Percentiles rank a stretch among this genome's conserved stretches.
Conservation (phyloP, 2,329 filamentous ascomycete species). For the Exophiala sideris region DNA sequence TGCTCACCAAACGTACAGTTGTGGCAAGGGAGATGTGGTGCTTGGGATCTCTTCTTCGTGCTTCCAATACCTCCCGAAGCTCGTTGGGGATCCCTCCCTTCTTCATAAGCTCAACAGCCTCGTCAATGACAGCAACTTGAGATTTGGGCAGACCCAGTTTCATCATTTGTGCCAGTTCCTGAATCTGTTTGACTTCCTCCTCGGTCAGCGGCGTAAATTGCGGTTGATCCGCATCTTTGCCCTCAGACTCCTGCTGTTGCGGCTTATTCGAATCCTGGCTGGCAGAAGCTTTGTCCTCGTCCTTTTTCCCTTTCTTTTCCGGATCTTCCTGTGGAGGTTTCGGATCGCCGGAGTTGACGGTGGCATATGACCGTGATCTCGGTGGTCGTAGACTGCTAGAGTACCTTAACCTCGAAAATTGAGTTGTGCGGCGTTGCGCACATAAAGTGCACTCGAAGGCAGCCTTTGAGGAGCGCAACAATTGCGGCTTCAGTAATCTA, state of each 20-base stretch:
- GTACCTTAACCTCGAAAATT: conserved; percentile 37
- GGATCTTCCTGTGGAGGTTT: conserved; percentile 38
- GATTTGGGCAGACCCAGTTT: conserved; percentile 59
- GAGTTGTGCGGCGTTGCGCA: conserved; percentile 40
- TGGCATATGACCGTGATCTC: conserved; percentile 42
- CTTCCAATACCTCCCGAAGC: conserved; percentile 61
- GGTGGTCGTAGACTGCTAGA: conserved; percentile 39
- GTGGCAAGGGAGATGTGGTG: conserved; percentile 51
- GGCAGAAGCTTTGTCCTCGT: conserved; percentile 28
- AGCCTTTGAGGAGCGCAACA: conserved; percentile 46
- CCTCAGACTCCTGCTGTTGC: conserved; percentile 43
- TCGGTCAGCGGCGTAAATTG: conserved; percentile 48
- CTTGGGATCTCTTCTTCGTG: conserved; percentile 44
- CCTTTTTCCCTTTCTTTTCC: conserved; percentile 27
- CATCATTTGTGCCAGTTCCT: conserved; percentile 55
- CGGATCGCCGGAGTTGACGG: conserved; percentile 43
- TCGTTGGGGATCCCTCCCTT: conserved; percentile 67
- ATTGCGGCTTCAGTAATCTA: conserved; percentile 26
- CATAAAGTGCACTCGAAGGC: conserved; percentile 53
- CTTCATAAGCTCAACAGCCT: conserved; percentile 61
- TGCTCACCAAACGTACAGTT: conserved; percentile 58
- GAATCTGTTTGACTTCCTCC: conserved; percentile 57
- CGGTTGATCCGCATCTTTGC: conserved; percentile 34
- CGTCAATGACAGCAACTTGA: conserved; percentile 59
- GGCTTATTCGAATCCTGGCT: conserved; percentile 37